These are phyloP conservation scores for Aspergillus carbonarius DNA, from an alignment of 2,329 filamentous ascomycete species.

Conservation along the genomic window DNA sequence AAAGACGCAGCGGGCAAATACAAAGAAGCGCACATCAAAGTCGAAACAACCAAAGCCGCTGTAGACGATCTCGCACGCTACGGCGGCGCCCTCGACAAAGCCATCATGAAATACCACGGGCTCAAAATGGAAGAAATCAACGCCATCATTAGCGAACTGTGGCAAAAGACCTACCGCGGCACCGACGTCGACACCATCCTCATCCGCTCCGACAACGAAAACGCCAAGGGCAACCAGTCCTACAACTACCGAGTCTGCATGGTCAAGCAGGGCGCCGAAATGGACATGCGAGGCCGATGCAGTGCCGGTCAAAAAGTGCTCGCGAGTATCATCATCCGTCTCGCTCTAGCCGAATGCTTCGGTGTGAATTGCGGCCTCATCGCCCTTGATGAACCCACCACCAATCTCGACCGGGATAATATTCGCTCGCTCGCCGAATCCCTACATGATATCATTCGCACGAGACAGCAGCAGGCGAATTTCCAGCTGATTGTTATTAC, in stretches of 20 bases:
- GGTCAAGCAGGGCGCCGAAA: slow-evolving; percentile 95
- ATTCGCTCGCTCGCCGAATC: slow-evolving; percentile 84
- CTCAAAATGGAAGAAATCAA: slow-evolving; percentile 99
- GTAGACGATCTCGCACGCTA: slow-evolving; percentile 88
- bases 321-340: slow-evolving; percentile 93
- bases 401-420: slow-evolving; percentile 93
- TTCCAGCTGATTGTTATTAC: slow-evolving; percentile 99
- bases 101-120: slow-evolving; percentile 94
- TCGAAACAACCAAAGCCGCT: slow-evolving; percentile 87
- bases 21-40: slow-evolving; percentile 82
- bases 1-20: slow-evolving; percentile 77
- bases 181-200: slow-evolving; percentile 96
- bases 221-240: slow-evolving; percentile 68
- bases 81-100: slow-evolving; percentile 80
- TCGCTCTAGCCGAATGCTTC: slow-evolving; percentile 94
- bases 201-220: slow-evolving; percentile 88
- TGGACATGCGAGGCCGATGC: slow-evolving; percentile 99
- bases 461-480: slow-evolving; percentile 81
- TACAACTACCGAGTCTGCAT: slow-evolving; percentile 99
- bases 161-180: slow-evolving; percentile 93
- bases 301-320: slow-evolving; percentile 96
- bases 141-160: slow-evolving; percentile 89
- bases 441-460: slow-evolving; percentile 81
- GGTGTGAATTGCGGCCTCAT: slow-evolving; percentile 95
- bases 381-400: slow-evolving; percentile 95